Percentiles rank a stretch among this genome's conserved stretches.
Conservation (phyloP, 345 rosid genomes). For the Citrus maxima region DNA sequence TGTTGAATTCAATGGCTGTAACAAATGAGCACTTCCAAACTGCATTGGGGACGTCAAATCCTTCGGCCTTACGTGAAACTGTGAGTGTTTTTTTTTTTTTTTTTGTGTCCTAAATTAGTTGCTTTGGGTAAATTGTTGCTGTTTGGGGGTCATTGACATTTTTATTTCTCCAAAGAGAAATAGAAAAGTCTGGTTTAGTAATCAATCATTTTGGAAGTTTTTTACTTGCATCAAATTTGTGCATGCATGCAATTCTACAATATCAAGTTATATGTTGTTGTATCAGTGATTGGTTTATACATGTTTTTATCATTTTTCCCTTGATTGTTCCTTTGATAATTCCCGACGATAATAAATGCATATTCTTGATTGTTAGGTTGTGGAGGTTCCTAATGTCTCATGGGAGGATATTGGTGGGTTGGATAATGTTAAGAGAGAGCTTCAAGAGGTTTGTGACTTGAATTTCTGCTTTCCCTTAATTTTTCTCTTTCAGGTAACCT, state of each 20-base stretch:
- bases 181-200: background rate
- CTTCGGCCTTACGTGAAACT: constrained; percentile 53
- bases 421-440: constrained; percentile 36
- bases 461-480: background rate
- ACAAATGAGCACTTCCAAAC: constrained; percentile 49
- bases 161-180: background rate
- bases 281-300: background rate
- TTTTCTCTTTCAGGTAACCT: background rate
- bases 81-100: constrained; percentile 16
- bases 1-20: constrained; percentile 46
- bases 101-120: background rate
- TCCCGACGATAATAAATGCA: background rate
- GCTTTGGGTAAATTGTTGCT: background rate
- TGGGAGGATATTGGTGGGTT: constrained; percentile 35
- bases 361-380: constrained; percentile 19
- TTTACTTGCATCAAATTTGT: background rate
- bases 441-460: constrained; percentile 31
- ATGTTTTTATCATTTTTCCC: background rate
- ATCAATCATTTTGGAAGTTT: background rate
- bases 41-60: constrained; percentile 43
- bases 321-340: background rate
- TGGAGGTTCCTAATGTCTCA: constrained; percentile 39
- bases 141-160: background rate
- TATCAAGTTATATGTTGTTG: background rate
- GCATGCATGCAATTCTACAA: background rate